A percentile compares a stretch with the other conserved stretches of the same genome.
Evolutionary conservation across 1,284 basidiomycete species (phyloP).

Genomic region (Gomphus bonarii): DNA sequence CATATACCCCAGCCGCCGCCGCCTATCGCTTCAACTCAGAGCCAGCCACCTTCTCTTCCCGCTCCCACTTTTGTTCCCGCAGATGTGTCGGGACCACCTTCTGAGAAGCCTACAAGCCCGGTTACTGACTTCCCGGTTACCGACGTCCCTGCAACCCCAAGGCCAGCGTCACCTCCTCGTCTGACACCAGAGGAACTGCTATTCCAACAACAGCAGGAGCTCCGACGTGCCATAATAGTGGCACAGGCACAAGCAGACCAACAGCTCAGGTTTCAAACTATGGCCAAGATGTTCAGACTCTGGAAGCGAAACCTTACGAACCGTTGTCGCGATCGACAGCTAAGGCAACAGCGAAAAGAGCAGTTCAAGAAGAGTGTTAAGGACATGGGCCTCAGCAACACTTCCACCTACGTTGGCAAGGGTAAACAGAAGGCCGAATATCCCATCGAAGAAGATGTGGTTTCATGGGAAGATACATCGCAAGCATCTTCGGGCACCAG

Average conservation of each 20-base stretch:
- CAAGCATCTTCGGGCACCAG: neutral
- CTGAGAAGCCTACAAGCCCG: neutral
- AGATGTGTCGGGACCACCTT: neutral
- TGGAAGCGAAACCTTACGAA: slow-evolving; percentile 6
- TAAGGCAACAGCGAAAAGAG: neutral
- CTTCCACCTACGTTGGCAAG: neutral
- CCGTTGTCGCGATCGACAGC: neutral
- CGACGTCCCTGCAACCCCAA: neutral
- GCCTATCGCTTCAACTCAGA: neutral
- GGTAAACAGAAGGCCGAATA: neutral
- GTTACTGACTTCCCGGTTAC: neutral
- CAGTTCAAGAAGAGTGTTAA: slow-evolving; percentile 4
- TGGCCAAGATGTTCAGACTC: neutral
- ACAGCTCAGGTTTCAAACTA: neutral
- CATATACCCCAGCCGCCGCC: neutral
- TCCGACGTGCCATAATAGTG: neutral
- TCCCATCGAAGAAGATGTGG: slow-evolving; percentile 3
- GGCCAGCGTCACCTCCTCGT: neutral
- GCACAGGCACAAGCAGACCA: neutral
- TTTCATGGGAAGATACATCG: slow-evolving; percentile 10
- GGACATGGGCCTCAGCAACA: slow-evolving; percentile 6
- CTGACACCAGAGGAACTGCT: slow-evolving; percentile 1
- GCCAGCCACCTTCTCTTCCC: neutral
- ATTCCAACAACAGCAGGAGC: neutral
- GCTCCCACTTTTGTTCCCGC: neutral